Base-by-base conservation (phyloP, 1,139 yeast species). In the Waltiozyma sp. region DNA sequence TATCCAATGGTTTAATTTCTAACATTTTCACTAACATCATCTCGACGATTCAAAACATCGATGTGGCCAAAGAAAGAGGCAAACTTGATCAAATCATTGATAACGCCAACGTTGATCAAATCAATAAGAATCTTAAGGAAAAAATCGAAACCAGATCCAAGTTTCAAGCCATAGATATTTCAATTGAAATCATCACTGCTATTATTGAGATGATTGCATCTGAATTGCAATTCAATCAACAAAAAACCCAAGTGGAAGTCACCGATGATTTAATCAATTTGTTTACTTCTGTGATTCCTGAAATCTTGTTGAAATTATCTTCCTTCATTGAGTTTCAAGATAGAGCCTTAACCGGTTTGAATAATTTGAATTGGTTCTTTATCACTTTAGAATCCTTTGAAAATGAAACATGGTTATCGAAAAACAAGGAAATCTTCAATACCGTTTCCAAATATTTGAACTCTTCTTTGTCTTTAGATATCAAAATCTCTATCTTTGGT, bases 181-280 rank as follows among this genome's bases (percentile, higher is more conserved):
- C 83, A 0, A 64, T 88, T 36, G 96, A 89, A 57, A 62, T 89
- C 34, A 67, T 85, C 31, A 78, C 96, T 1, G 80, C 91, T 1
- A 66, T 80, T 8, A 73, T 85, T 52, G 96, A 89, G 52, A 63
- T 68, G 15, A 58, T 80, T 42, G 68, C 68, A 4, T 44, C 44
- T 34, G 41, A 43, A 3, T 38, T 42, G 13, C 35, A 39, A n/a
- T 41, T 45, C 38, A 58, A 54, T 41, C 4, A 8, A 4, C 50
- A 46, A 4, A 43, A 45, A 36, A 43, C 47, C 19, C 40, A 43
- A 21, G 16, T 19, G 4, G 39, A 62, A 43, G 45, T 55, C 41
- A 49, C 56, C 3, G 63, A 60, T 2, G 47, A 62, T 16, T 47
- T 63, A 2, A 44, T 58, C 1, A 51, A 62, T 1, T 52, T 69